A percentile compares a stretch with the other conserved stretches of the same genome.
These are phyloP conservation scores for Lithospermum erythrorhizon DNA, from an alignment of 257 asterid genomes.

Conservation along the genomic window DNA sequence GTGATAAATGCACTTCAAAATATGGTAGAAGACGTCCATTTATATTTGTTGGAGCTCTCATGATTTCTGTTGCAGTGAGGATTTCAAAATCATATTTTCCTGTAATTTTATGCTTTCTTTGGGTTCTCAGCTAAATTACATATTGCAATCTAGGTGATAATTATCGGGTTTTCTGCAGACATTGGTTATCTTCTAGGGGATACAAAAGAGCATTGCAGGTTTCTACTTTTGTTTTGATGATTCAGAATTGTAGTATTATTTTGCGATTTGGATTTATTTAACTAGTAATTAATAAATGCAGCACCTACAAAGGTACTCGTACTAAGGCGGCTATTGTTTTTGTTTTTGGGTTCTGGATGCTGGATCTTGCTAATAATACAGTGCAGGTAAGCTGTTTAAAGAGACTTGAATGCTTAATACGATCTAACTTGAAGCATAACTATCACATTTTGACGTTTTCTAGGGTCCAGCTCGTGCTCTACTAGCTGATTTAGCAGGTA, in stretches of 20 bases:
- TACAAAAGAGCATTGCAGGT: conserved; percentile 99
- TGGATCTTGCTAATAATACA: conserved; percentile 98
- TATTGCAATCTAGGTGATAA: conserved; percentile 58
- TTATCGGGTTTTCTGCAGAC: conserved; percentile 98
- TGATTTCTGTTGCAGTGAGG: conserved; percentile 80
- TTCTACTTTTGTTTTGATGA: conserved; percentile 14
- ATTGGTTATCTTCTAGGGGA: conserved; percentile 93
- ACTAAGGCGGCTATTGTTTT: conserved; percentile 87
- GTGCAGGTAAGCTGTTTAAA: conserved; percentile 67
- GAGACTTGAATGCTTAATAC: neutral
- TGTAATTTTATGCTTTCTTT: conserved; percentile 5
- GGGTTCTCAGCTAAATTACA: conserved; percentile 30
- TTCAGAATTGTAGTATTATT: conserved; percentile 3
- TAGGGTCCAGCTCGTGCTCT: conserved; percentile 99
- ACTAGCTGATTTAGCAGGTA: conserved; percentile 97
- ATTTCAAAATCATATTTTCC: conserved; percentile 14
- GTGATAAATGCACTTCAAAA: conserved; percentile 84
- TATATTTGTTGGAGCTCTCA: conserved; percentile 71
- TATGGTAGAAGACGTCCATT: conserved; percentile 90
- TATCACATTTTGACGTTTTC: conserved; percentile 11
- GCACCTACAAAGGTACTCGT: conserved; percentile 96
- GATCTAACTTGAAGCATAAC: neutral
- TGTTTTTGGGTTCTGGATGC: conserved; percentile 95
- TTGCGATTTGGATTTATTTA: conserved; percentile 16
- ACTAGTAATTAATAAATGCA: conserved; percentile 35